phyloP scores from a whole-genome alignment of 1,139 yeast species.

The Kluyveromyces marxianus region DNA sequence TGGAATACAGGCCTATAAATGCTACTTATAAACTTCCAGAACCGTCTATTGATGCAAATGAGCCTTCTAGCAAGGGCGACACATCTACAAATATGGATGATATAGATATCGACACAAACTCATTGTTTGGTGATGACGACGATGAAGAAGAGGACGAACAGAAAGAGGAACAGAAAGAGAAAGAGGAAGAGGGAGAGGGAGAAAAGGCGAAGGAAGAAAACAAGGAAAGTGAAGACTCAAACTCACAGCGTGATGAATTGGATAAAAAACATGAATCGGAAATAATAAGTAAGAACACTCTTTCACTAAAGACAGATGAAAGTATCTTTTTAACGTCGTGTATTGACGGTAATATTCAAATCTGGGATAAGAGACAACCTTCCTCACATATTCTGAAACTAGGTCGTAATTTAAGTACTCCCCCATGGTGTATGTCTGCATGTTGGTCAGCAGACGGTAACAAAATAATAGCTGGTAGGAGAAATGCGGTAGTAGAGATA shows the following conservation, averaged over 20 bases:
- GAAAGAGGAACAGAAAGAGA: conserved; percentile 23
- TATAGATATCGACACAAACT: conserved; percentile 63
- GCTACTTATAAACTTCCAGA: conserved; percentile 33
- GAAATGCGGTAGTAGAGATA: conserved; percentile 86
- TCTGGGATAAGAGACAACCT: conserved; percentile 71
- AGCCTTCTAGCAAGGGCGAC: conserved; percentile 7
- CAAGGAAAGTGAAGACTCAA: conserved; percentile 1
- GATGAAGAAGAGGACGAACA: conserved; percentile 28
- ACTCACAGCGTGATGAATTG: background rate
- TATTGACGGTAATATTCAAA: conserved; percentile 71
- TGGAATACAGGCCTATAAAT: conserved; percentile 74
- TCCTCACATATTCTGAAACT: conserved; percentile 43
- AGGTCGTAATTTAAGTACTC: conserved; percentile 57
- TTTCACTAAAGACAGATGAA: conserved; percentile 38
- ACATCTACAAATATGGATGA: conserved; percentile 12
- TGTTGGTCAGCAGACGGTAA: conserved; percentile 88
- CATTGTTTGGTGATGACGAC: conserved; percentile 75
- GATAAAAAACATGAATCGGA: background rate
- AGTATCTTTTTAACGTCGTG: conserved; percentile 69
- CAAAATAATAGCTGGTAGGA: conserved; percentile 71
- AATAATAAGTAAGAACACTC: conserved; percentile 13
- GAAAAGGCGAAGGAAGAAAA: conserved; percentile 13
- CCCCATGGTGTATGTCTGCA: conserved; percentile 96
- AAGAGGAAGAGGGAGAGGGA: conserved; percentile 17
- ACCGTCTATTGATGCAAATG: background rate